phyloP scores from a whole-genome alignment of 2,329 filamentous ascomycete species.

The Blastomyces percursus region DNA sequence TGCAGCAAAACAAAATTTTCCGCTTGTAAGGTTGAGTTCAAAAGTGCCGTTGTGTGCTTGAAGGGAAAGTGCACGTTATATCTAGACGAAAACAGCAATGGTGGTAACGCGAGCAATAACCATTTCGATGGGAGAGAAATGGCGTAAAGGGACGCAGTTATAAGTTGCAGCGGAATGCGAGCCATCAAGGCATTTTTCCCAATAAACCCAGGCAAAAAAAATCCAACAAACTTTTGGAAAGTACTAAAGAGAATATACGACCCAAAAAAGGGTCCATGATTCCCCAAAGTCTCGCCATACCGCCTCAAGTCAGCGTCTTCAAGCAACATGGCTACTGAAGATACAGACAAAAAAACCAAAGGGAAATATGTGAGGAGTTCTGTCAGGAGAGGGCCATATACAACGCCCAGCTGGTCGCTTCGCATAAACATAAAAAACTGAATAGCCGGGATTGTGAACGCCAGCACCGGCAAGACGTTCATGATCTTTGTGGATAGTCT shows the following conservation, averaged over 20 bases:
- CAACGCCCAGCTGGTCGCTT: conserved; percentile 56
- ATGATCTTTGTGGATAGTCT: conserved; percentile 40
- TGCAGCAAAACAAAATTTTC: conserved; percentile 68
- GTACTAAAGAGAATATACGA: conserved; percentile 55
- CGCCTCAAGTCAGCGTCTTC: conserved; percentile 47
- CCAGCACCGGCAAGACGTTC: conserved; percentile 57
- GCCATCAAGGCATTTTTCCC: conserved; percentile 56
- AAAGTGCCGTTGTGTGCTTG: conserved; percentile 45
- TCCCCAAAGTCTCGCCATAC: conserved; percentile 47
- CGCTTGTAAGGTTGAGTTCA: conserved; percentile 55
- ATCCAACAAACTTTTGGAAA: conserved; percentile 32
- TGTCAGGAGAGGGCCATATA: conserved; percentile 62
- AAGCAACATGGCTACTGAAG: conserved; percentile 53
- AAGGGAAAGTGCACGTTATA: conserved; percentile 65
- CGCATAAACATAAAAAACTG: conserved; percentile 61
- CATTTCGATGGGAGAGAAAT: conserved; percentile 58
- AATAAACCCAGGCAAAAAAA: conserved; percentile 40
- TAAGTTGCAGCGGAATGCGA: conserved; percentile 59
- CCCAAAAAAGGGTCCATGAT: conserved; percentile 54
- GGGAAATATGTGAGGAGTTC: conserved; percentile 64
- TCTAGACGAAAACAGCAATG: conserved; percentile 51
- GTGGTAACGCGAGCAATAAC: conserved; percentile 57
- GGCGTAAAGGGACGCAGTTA: conserved; percentile 55
- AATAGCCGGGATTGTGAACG: conserved; percentile 60
- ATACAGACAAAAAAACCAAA: conserved; percentile 52